These are phyloP conservation scores for Candida dendrica DNA, from an alignment of 805 yeast species.

Conservation along the genomic window DNA sequence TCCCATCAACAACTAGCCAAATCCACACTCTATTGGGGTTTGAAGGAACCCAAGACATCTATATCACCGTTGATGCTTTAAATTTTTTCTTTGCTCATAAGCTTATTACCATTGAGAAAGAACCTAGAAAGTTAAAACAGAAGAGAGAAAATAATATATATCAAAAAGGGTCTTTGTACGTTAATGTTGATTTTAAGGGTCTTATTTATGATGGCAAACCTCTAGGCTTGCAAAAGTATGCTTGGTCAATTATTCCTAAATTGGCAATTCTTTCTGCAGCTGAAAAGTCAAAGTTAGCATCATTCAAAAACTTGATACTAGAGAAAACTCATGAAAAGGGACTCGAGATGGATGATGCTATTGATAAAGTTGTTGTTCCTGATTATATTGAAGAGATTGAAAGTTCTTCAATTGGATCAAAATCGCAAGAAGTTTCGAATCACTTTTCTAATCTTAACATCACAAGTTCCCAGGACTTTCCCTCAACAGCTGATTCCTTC, in stretches of 20 bases:
- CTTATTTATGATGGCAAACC: constrained; percentile 4
- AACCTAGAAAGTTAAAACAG: constrained; percentile 4
- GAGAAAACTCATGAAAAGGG: background rate
- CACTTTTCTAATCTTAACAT: background rate
- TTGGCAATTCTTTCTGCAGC: background rate
- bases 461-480: background rate
- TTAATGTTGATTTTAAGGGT: constrained; percentile 18
- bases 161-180: constrained; percentile 11
- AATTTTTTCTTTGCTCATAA: constrained; percentile 7
- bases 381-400: background rate
- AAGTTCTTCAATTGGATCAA: background rate
- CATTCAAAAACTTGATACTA: background rate
- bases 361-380: background rate
- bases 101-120: constrained; percentile 4
- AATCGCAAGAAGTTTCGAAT: background rate
- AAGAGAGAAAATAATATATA: background rate
- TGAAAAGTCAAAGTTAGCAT: background rate
- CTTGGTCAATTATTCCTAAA: constrained; percentile 12
- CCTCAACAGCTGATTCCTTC: background rate
- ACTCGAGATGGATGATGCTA: background rate
- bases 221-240: constrained; percentile 1
- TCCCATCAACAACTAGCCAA: constrained; percentile 12
- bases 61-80: constrained; percentile 5
- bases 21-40: constrained; percentile 13
- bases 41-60: constrained; percentile 3